A percentile compares a stretch with the other conserved stretches of the same genome.
Conservation (phyloP, 192 early-diverging fungal species). For the Entomortierella lignicola region DNA sequence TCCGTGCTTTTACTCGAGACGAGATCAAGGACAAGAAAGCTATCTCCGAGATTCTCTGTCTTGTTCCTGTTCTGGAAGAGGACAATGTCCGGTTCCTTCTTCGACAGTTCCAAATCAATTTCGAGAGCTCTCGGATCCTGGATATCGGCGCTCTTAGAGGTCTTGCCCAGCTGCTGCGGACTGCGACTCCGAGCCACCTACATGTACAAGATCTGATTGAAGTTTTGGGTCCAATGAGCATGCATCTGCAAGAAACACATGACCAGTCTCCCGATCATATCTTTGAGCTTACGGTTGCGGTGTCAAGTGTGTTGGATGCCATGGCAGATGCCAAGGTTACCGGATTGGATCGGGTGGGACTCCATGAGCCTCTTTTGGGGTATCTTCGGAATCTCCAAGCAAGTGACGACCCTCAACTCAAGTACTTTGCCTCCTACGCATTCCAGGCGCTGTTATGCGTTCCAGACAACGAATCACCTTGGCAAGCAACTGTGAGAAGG, state of each 20-base stretch:
- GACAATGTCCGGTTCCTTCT: background rate
- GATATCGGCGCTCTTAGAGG: slow-evolving; percentile 3
- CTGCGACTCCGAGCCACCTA: background rate
- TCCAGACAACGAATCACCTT: slow-evolving; percentile 2
- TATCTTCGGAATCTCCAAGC: background rate
- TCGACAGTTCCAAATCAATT: background rate
- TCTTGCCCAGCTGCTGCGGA: slow-evolving; percentile 3
- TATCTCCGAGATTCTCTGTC: background rate
- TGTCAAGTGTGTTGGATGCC: background rate
- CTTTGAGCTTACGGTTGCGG: background rate
- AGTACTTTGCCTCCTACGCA: background rate
- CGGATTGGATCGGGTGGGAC: background rate
- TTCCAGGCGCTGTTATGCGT: background rate
- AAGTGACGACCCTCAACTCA: background rate
- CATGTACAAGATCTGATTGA: slow-evolving; percentile 6
- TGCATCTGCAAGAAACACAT: slow-evolving; percentile 1
- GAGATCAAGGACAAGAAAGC: background rate
- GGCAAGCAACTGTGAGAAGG: background rate
- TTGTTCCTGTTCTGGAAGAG: background rate
- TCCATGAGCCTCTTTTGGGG: background rate
- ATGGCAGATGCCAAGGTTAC: background rate
- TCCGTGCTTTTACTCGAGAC: background rate
- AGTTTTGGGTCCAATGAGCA: slow-evolving; percentile 1
- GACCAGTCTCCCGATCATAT: background rate
- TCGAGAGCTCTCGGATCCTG: background rate